phyloP scores from a whole-genome alignment of 306 rosid species.

The Heteromeles arbutifolia region DNA sequence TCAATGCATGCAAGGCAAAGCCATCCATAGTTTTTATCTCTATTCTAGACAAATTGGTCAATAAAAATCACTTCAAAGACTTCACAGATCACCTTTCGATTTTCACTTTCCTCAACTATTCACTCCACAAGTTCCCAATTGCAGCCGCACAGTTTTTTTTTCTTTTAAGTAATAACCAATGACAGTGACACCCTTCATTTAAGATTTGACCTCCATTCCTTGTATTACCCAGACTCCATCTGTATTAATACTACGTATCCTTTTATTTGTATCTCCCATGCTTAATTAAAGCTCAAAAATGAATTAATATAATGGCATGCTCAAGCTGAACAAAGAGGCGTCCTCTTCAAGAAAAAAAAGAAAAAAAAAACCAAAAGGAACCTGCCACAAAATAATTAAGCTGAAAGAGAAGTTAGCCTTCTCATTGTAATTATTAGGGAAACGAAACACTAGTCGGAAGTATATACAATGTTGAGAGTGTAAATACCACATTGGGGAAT shows the following conservation, averaged over 20 bases:
- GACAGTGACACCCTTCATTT: neutral
- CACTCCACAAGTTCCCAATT: neutral
- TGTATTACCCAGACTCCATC: neutral
- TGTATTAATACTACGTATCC: neutral
- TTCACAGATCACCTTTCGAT: neutral
- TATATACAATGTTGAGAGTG: neutral
- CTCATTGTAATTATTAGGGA: neutral
- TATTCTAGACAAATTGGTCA: neutral
- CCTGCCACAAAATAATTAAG: neutral
- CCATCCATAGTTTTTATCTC: neutral
- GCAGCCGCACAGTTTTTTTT: neutral
- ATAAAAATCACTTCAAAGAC: neutral
- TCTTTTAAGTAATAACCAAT: neutral
- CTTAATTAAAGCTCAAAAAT: neutral
- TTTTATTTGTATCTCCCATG: neutral
- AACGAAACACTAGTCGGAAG: neutral
- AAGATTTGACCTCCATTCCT: neutral
- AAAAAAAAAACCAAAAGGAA: neutral
- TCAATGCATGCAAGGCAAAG: neutral
- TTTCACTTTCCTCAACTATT: neutral
- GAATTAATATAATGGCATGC: neutral
- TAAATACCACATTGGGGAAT: neutral
- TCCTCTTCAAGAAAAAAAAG: neutral
- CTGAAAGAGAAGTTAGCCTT: neutral
- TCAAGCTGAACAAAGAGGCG: neutral